Base-by-base conservation (phyloP, 2,329 filamentous ascomycete genomes). In the Sclerotinia glacialis region DNA sequence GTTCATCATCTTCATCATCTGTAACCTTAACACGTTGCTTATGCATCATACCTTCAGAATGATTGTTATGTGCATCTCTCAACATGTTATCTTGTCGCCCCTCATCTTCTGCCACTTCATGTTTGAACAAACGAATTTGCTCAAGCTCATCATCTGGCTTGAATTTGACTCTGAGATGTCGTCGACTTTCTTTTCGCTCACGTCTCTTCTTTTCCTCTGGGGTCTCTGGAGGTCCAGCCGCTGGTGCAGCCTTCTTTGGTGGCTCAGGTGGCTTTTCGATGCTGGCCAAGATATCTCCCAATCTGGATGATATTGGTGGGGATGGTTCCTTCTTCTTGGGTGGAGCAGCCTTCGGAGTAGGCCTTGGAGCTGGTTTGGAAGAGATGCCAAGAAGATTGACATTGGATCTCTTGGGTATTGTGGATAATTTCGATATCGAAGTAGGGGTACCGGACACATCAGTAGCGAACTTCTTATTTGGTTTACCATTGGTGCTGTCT, bases 61-160 rank as follows among this genome's bases (percentile, higher is more conserved):
- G 86, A 72, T 91, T 88, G 74, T 93, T 90, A 40, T 85, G 84
- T 5, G 89, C 89, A 76, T 93, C 89, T 59, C 86, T 86, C 50
- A 89, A 84, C 82, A 91, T 87, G 73, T 86, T 89, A 65, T 83
- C 81, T 64, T 86, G 84, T 65, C 89, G 83, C 64, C 87, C 88
- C 67, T 87, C 82, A 71, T 92, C 89, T 74, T 93, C 90, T 1
- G 85, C 83, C 1, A 86, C 86, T 69, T 92, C 88, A 72, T 91
- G 90, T 65, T 87, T 86, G 78, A 93, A 93, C 60, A 88, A 80
- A 69, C 85, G 85, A 65, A 92, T 80, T 71, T 90, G 81, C 1
- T 87, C 87, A 40, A 94, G 81, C 40, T 86, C 84, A 23, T 83
- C 79, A 60, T 89, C 89, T 0, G 86, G 83, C 74, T 88, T 90